Base-by-base conservation (phyloP, 2,329 filamentous ascomycete genomes). In the Parastagonospora nodorum region DNA sequence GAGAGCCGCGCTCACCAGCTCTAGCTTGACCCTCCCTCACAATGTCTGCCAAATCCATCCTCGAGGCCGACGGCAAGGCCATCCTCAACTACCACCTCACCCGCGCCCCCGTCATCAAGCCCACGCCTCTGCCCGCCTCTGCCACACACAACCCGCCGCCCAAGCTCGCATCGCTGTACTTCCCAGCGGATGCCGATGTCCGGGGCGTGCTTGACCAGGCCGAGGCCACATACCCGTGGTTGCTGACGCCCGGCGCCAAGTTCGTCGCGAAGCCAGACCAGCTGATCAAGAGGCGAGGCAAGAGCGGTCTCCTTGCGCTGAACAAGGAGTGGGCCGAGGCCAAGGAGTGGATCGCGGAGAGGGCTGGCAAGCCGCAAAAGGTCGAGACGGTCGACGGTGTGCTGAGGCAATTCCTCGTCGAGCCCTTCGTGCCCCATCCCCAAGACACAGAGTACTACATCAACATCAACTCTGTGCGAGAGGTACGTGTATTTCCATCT, bases 41-140 rank as follows among this genome's bases (percentile, higher is more conserved):
- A 72, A 95, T 95, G 91, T 92, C 90, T 76, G 90, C 94, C 79
- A 99, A 99, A 83, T 89, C 93, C 66, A 97, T 99, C 76, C 81
- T 89, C 84, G 94, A 99, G 85, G 93, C 93, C 84, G 94, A 99
- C 83, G 94, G 94, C 86, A 99, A 99, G 89, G 94, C 94, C 85
- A 97, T 99, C 83, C 86, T 99, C 86, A 97, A 97, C 89, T 99
- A 97, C 86, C 94, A 97, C 84, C 92, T 99, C 80, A 97, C 94
- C 70, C 89, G 94, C 76, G 91, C 94, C 67, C 88, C 92, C 64
- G 89, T 96, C 77, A 96, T 99, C 86, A 97, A 97, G 89, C 90
- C 93, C 66, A 93, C 92, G 73, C 92, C 94, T 79, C 91, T 97
- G 50, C 90, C 92, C 67, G 76, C 84, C 64, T 83, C 89, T 60